phyloP scores from a whole-genome alignment of 1,284 basidiomycete genomes.

The Rhodotorula sp. region DNA sequence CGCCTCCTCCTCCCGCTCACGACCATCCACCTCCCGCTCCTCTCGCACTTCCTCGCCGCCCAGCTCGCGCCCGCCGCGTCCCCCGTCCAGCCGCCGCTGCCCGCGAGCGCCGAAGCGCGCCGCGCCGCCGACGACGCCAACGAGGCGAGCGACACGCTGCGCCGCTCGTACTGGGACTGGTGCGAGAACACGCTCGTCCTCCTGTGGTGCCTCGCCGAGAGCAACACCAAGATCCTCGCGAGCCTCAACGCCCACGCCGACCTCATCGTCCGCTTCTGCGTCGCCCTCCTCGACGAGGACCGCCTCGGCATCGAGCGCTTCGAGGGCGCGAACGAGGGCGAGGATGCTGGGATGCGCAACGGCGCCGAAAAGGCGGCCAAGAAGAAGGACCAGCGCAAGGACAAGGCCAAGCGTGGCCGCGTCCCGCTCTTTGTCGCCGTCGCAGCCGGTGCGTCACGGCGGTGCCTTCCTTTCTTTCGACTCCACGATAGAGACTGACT shows the following conservation, averaged over 20 bases:
- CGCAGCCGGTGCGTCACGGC: slow-evolving; percentile 28
- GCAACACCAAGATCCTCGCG: slow-evolving; percentile 49
- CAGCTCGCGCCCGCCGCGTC: slow-evolving; percentile 17
- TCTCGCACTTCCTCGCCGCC: slow-evolving; percentile 35
- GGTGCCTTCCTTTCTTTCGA: no score
- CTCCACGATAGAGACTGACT: neutral
- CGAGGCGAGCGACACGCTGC: slow-evolving; percentile 56
- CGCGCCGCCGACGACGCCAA: slow-evolving; percentile 64
- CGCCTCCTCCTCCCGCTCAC: slow-evolving; percentile 72
- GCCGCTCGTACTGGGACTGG: slow-evolving; percentile 72
- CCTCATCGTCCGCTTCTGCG: slow-evolving; percentile 25
- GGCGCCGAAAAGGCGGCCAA: slow-evolving; percentile 25
- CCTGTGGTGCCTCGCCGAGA: slow-evolving; percentile 87
- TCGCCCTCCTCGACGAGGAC: slow-evolving; percentile 23
- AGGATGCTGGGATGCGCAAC: slow-evolving; percentile 39
- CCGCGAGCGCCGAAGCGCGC: slow-evolving; percentile 53
- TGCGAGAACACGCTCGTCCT: slow-evolving; percentile 87
- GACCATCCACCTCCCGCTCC: slow-evolving; percentile 37
- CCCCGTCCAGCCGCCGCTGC: slow-evolving; percentile 41
- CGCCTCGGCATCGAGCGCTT: slow-evolving; percentile 7
- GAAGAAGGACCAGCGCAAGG: slow-evolving; percentile 25
- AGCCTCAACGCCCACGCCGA: slow-evolving; percentile 30
- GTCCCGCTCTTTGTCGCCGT: slow-evolving; percentile 38
- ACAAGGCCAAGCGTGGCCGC: slow-evolving; percentile 13
- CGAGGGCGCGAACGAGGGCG: neutral